Evolutionary conservation across 2,329 filamentous ascomycete species (phyloP), one percentile per base, ranked within the genome.

Genomic region (Cytospora piceicola): DNA sequence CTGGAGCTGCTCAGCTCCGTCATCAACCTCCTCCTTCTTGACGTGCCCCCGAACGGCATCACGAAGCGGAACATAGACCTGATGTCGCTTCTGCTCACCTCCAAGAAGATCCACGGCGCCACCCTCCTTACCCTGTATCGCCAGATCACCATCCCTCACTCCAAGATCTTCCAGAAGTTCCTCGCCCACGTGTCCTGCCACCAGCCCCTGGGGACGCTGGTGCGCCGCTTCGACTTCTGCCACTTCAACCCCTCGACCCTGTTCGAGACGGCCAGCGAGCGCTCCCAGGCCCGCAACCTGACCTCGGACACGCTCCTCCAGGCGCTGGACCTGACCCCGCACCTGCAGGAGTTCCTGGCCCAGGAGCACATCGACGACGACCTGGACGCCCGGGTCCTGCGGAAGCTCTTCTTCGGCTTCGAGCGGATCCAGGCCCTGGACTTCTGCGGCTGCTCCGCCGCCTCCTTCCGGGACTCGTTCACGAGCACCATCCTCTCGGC

Each of bases 341-440:
- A 90, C 72, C 80, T 95, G 36, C 88, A 89, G 72, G 92, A 94
- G 77, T 92, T 93, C 73, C 80, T 94, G 58, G 87, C 88, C 22
- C 91, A 94, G 78, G 92, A 95, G 77, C 90, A 94, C 71, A 82
- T 95, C 61, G 91, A 94, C 73, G 87, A 89, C 58, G 92, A 95
- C 71, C 80, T 94, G 56, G 85, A 88, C 71, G 80, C 81, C n/a
- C 80, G 84, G 20, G 89, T 94, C 22, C 77, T 94, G 53, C 81
- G 82, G 68, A 93, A 91, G 76, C 79, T 95, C 52, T 87, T 94
- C 72, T 86, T 86, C 68, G 86, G 83, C 12, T 81, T 93, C 67
- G 85, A 88, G 1, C 78, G 81, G 58, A 78, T 95, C 61, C 82
- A 84, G 67, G 90, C 89, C 1, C 72, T 94, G 27, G 92, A 95